Percentiles rank a stretch among this genome's conserved stretches.
These are phyloP conservation scores for Filobasidium floriforme DNA, from an alignment of 768 basidiomycete genomes.

Conservation along the genomic window DNA sequence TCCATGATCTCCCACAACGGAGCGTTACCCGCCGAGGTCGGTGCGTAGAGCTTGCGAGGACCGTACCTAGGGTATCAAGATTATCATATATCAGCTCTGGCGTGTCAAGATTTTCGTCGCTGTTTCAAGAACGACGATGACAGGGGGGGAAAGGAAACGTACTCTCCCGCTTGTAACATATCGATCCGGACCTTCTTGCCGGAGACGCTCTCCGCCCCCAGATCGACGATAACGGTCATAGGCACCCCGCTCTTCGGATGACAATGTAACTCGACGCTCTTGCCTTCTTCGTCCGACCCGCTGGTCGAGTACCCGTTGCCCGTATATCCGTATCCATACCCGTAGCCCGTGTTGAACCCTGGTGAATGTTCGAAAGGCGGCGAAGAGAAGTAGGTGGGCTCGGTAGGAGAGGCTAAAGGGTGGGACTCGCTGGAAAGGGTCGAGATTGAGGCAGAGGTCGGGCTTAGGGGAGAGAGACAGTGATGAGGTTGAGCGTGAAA, in stretches of 20 bases:
- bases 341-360: background rate
- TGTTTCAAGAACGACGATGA: background rate
- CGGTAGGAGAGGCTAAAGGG: background rate
- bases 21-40: background rate
- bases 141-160: background rate
- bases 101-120: too few species aligned
- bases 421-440: background rate
- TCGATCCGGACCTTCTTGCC: conserved; percentile 18
- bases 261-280: conserved; percentile 11
- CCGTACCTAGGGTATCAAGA: conserved; percentile 12
- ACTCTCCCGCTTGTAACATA: conserved; percentile 20
- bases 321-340: background rate
- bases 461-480: background rate
- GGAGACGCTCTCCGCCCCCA: background rate
- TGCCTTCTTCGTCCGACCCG: background rate
- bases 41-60: conserved; percentile 12
- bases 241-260: conserved; percentile 15
- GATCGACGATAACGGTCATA: conserved; percentile 16
- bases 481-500: conserved; percentile 5
- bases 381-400: background rate
- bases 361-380: background rate
- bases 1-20: conserved; percentile 1
- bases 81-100: background rate
- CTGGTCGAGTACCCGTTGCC: background rate
- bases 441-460: background rate